phyloP scores from a whole-genome alignment of 148 eudicot species.

The Rhododendron ferrugineum region DNA sequence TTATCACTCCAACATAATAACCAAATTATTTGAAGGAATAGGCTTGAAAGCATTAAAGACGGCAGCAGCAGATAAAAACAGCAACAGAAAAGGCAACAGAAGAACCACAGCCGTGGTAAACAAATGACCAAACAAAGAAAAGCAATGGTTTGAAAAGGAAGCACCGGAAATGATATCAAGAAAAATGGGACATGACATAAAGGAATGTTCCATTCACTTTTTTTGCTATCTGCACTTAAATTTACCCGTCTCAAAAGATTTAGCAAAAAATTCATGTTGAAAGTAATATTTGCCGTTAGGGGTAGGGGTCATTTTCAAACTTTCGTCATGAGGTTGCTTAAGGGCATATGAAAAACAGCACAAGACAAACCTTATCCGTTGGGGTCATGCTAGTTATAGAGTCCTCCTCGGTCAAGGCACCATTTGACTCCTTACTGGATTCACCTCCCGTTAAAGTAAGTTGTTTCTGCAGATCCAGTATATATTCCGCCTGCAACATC shows the following conservation, averaged over 20 bases:
- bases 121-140: not conserved
- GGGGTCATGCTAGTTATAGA: constrained; percentile 55
- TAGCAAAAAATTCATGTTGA: not conserved
- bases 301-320: not conserved
- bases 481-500: constrained; percentile 69
- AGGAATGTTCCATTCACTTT: not conserved
- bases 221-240: not conserved
- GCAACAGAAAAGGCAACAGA: not conserved
- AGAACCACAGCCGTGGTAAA: too few species aligned
- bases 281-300: not conserved
- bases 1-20: not conserved
- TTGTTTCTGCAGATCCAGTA: constrained; percentile 93
- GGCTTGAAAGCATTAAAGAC: not conserved
- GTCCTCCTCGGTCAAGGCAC: constrained; percentile 47
- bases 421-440: constrained; percentile 47
- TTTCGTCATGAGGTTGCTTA: constrained; percentile 7
- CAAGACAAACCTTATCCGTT: constrained; percentile 60
- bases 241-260: not conserved
- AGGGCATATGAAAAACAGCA: not conserved
- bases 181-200: not conserved
- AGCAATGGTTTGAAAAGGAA: not conserved
- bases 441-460: constrained; percentile 61
- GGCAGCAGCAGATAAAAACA: not conserved
- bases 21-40: not conserved
- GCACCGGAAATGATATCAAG: not conserved